Base-by-base conservation (phyloP, 768 basidiomycete genomes). In the Multifurca ochricompacta region DNA sequence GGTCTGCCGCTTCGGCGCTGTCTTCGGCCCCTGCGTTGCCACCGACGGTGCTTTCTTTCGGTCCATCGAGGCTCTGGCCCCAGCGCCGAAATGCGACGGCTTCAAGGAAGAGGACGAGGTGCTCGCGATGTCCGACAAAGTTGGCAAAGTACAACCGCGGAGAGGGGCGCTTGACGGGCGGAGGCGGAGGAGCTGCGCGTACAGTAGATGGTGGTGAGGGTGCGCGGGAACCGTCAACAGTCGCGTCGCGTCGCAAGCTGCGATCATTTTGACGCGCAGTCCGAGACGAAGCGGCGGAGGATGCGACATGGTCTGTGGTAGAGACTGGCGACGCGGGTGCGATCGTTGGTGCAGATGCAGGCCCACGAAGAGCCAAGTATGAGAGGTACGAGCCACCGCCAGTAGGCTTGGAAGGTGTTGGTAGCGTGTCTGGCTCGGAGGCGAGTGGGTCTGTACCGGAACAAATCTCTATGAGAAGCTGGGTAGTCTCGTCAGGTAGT, bases 121-220 rank as follows among this genome's bases (percentile, higher is more conserved):
- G 80, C 2, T 74, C 75, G 54, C 86, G 81, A 62, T 94, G 90
- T 64, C 95, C 90, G 34, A 96, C 84, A 59, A 96, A 98, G 66
- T 96, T 91, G 0, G 92, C 85, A 64, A 97, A 98, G 68, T 91
- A 98, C 30, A 87, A 73, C 4, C 84, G 73, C 0, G 94, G 92
- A 0, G 91, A 92, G 0, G 91, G 86, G 0, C 77, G 72, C 63
- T 80, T 80, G 7, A 73, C 65, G 0, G 70, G 56, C 0, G 60
- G 50, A 30, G 62, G 34, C 18, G n/a, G n/a, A n/a, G n/a, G n/a
- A n/a, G 63, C 39, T 3, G 58, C 48, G 14, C 63, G 53, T 0
- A 54, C 39, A 9, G 61, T 52, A 8, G 45, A 70, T 36, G 61
- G 70, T 19, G 67, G 68, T 3, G 65, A 67, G 21, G 62, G 64